Evolutionary conservation across 2,329 filamentous ascomycete species (phyloP), one percentile per base, ranked within the genome.

Genomic region (Fusarium neocosmosporiellum): DNA sequence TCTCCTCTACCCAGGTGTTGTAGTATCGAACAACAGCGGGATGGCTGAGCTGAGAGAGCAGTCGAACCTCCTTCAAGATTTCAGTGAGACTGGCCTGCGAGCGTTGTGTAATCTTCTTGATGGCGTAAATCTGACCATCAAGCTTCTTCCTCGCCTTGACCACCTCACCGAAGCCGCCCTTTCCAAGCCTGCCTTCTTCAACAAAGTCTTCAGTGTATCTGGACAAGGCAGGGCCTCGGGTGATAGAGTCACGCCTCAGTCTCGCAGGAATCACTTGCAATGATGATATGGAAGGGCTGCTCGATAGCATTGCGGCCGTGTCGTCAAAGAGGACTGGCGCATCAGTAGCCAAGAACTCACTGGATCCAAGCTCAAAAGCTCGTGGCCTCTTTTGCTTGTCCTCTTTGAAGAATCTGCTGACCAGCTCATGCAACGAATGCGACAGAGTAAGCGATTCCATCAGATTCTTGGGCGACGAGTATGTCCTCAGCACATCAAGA

Each of bases 151-250:
- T 90, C 4, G 96, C 96, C 81, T 98, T 97, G 63, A 98, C 94
- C 24, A 99, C 96, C 82, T 98, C 94, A 7, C 96, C 96, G 82
- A 98, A 99, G 0, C 96, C 96, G 48, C 96, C 96, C 80, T 96
- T 97, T 4, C 96, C 96, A 14, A 99, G 86, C 6, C 93, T 90
- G 16, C 94, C 94, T 78, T 96, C 92, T 82, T 98, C 95, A 20
- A 95, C 91, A 82, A 97, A 99, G 76, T 98, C 96, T 77, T 93
- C 93, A 13, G 88, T 89, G 79, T 98, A 99, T 69, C 96, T 90
- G 2, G 94, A 97, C 50, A 90, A 86, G 5, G 86, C 80, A 2
- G 76, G 75, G 16, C 85, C 83, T 18, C 86, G 86, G 59, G 83
- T 87, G 74, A 86, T 87, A 2, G 92, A 94, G 66, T 93, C 92